These are phyloP conservation scores for Crataegus laevigata DNA, from an alignment of 306 rosid genomes.

Conservation along the genomic window DNA sequence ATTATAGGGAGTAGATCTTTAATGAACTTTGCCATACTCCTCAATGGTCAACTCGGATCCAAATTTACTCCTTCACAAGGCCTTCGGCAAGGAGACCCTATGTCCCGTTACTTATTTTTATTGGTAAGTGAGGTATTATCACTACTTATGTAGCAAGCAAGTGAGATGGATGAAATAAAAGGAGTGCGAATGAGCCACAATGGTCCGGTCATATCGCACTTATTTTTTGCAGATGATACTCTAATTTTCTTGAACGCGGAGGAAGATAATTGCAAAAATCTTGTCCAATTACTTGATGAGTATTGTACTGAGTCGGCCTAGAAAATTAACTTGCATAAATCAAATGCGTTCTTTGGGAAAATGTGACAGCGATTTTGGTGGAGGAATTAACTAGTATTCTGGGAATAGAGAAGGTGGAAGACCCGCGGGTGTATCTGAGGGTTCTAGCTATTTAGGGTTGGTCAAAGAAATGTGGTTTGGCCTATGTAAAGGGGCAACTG, in stretches of 20 bases:
- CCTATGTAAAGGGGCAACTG: too few species aligned
- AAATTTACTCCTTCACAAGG: background rate
- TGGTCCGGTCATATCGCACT: background rate
- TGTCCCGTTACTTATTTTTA: background rate
- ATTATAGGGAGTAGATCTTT: background rate
- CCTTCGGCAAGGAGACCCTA: background rate
- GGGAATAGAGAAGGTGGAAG: background rate
- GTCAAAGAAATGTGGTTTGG: background rate
- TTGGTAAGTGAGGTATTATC: background rate
- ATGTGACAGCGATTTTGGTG: too few species aligned
- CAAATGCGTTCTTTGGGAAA: background rate
- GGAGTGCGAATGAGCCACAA: background rate
- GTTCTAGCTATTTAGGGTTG: background rate
- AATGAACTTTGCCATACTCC: background rate
- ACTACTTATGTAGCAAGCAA: background rate
- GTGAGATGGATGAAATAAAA: too few species aligned
- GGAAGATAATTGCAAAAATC: background rate
- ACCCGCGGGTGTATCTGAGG: background rate
- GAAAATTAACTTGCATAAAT: too few species aligned
- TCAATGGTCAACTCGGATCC: background rate
- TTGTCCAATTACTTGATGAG: background rate
- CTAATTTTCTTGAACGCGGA: background rate
- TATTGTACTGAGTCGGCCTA: background rate
- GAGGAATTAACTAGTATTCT: too few species aligned
- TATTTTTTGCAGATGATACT: background rate